Base-by-base conservation (phyloP, 345 rosid genomes). In the Theobroma cacao region DNA sequence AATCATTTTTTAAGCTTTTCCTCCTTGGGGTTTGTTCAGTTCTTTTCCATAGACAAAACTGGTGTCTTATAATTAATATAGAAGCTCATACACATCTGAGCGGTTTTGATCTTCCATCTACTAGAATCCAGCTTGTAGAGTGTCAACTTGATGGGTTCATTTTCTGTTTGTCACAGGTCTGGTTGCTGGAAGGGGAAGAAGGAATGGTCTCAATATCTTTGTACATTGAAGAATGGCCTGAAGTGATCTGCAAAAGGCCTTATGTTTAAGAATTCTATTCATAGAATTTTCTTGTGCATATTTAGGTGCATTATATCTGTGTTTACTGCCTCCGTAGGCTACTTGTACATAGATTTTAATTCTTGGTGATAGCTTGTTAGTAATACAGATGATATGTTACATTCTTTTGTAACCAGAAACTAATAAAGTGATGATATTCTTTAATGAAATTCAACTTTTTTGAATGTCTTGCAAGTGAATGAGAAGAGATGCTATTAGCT, bases 111-210 rank as follows among this genome's bases (percentile, higher is more conserved):
- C 60, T 48, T 20, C 78, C 73, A 34, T 50, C 26, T 12, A 62
- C 22, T 48, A 15, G 59, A 63, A 34, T 69, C 48, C 34, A 55
- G 69, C 79, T 80, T 86, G 65, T 70, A 58, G 83, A 34, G 88
- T 88, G 83, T 86, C 92, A 79, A 84, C 86, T 95, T 91, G 97
- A 89, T 92, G 75, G 88, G 83, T 86, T 84, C 76, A 84, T 81
- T 86, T 88, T 88, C 84, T 86, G 78, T 76, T n/a, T 84, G 86
- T 89, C 78, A 79, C 97, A 93, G 98, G 98, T 89, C 82, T 76
- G 17, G 61, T 82, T 76, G 88, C 88, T 45, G 92, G 88, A 82
- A 87, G 87, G 79, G 87, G 90, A 86, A 86, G 91, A 83, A 75
- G 92, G 82, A 87, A 83, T 88, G 87, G 75, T 82, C 84, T 85